Conservation (phyloP, 2,329 filamentous ascomycete species). For the Alternaria sp. region DNA sequence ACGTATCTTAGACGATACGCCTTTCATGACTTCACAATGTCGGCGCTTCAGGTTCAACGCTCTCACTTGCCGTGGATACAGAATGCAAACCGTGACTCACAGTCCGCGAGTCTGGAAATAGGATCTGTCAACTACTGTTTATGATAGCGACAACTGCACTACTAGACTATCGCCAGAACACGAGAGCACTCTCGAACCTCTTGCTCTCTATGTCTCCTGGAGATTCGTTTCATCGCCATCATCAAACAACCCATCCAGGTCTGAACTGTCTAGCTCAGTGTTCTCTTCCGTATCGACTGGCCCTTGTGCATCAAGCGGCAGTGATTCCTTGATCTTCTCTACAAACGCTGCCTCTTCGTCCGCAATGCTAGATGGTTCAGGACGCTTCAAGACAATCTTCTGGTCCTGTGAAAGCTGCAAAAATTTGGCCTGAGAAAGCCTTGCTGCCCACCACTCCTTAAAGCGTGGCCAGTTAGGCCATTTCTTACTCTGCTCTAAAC, state of each 20-base stretch:
- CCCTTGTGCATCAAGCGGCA: neutral
- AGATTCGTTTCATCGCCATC: neutral
- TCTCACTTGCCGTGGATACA: accelerated
- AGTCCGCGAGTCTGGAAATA: no score
- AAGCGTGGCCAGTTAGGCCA: neutral
- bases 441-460: neutral
- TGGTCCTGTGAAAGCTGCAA: neutral
- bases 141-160: neutral
- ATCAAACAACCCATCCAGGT: neutral
- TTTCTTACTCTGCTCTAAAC: neutral
- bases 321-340: neutral
- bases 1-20: neutral
- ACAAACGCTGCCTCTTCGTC: neutral
- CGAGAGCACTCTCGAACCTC: neutral
- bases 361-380: neutral
- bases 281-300: neutral
- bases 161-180: neutral
- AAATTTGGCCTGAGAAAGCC: neutral
- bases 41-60: neutral
- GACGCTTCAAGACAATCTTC: neutral
- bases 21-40: neutral
- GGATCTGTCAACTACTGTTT: neutral
- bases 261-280: neutral
- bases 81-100: no score
- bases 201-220: neutral